phyloP scores from a whole-genome alignment of 805 yeast species.

The Candida rishiriensis region DNA sequence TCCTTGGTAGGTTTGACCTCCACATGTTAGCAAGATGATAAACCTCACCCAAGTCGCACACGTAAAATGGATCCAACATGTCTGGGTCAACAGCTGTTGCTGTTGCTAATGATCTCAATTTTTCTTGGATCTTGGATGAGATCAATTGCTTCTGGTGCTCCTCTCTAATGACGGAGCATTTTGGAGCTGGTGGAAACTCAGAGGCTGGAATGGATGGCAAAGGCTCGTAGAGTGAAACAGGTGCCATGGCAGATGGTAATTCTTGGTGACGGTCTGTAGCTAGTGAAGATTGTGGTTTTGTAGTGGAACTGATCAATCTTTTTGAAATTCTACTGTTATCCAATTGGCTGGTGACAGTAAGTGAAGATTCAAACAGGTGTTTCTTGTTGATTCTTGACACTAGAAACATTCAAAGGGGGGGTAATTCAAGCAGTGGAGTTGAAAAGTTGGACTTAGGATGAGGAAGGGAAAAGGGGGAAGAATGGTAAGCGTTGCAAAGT shows the following conservation, averaged over 20 bases:
- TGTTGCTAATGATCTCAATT: slow-evolving; percentile 7
- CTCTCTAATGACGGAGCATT: neutral
- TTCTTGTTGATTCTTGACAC: too few relatives aligned
- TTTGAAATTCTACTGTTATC: neutral
- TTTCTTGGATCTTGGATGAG: slow-evolving; percentile 9
- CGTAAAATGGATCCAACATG: slow-evolving; percentile 82
- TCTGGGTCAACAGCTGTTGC: slow-evolving; percentile 42
- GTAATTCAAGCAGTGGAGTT: neutral
- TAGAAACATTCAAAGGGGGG: neutral
- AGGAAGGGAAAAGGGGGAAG: neutral
- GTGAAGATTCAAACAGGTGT: neutral
- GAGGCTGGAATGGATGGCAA: slow-evolving; percentile 1
- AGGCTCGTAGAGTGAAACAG: slow-evolving; percentile 8
- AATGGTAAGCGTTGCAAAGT: neutral
- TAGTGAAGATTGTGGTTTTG: slow-evolving; percentile 8
- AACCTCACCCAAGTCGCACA: slow-evolving; percentile 78
- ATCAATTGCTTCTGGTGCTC: slow-evolving; percentile 7
- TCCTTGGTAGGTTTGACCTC: slow-evolving; percentile 60
- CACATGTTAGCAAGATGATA: slow-evolving; percentile 59
- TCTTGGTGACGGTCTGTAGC: neutral
- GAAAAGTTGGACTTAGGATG: neutral
- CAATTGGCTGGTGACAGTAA: neutral
- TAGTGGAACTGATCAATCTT: slow-evolving; percentile 10
- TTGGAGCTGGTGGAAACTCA: neutral
- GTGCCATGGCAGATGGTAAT: slow-evolving; percentile 6